A percentile compares a stretch with the other conserved stretches of the same genome.
These are phyloP conservation scores for Drechslera avenae DNA, from an alignment of 2,329 filamentous ascomycete species.

Conservation along the genomic window DNA sequence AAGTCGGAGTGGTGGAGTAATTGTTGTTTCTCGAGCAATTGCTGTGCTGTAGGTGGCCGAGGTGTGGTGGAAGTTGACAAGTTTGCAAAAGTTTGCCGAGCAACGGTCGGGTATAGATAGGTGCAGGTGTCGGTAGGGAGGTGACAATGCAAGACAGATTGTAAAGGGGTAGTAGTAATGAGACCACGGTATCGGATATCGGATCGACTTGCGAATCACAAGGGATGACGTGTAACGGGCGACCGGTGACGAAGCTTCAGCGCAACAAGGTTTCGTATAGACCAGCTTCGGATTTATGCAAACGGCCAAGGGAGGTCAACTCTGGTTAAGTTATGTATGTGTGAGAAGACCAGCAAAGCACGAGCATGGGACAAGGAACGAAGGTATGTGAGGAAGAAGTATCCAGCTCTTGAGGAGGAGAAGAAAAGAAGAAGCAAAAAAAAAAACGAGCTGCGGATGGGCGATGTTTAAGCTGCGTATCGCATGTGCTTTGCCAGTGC, in stretches of 20 bases:
- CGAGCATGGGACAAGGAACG: constrained; percentile 9
- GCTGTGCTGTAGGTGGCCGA: constrained; percentile 1
- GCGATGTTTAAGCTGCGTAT: constrained; percentile 30
- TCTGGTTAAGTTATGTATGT: constrained; percentile 8
- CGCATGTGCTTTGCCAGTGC: constrained; percentile 23
- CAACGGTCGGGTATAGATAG: neutral
- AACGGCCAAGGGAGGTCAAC: constrained; percentile 20
- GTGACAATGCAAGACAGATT: constrained; percentile 2
- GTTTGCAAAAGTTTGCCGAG: neutral
- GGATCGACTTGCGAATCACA: constrained; percentile 12
- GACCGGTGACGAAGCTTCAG: constrained; percentile 1
- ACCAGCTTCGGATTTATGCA: constrained; percentile 23
- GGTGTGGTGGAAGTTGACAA: constrained; percentile 4
- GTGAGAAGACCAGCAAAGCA: neutral
- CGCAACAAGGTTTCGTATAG: constrained; percentile 8
- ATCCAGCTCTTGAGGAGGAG: neutral
- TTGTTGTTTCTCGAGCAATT: constrained; percentile 5
- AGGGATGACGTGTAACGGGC: constrained; percentile 3
- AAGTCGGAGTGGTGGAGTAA: constrained; percentile 4
- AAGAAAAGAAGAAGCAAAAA: neutral
- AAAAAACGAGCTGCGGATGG: constrained; percentile 5
- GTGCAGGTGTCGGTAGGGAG: constrained; percentile 1
- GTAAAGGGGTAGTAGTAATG: neutral
- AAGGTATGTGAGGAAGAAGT: constrained; percentile 18
- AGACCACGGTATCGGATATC: constrained; percentile 5